These are phyloP conservation scores for Penicillium sp. DNA, from an alignment of 2,329 filamentous ascomycete species.

Conservation along the genomic window DNA sequence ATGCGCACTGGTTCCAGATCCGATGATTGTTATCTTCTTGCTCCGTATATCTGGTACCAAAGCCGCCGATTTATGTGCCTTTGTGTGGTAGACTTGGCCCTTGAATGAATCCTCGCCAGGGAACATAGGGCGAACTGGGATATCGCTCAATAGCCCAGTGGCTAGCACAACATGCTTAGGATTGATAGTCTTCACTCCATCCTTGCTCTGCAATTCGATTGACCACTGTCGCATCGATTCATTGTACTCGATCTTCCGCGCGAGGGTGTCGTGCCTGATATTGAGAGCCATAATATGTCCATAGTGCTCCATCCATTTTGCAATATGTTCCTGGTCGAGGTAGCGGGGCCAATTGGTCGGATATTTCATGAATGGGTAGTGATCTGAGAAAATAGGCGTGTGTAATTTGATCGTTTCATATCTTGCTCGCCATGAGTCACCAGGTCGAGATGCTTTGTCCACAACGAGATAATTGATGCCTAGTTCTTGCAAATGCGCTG, in stretches of 20 bases:
- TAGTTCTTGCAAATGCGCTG: constrained; percentile 2
- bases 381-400: background rate
- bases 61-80: background rate
- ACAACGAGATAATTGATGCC: constrained; percentile 7
- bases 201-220: constrained; percentile 1
- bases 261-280: constrained; percentile 1
- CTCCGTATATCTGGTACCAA: background rate
- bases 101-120: constrained; percentile 5
- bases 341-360: constrained; percentile 2
- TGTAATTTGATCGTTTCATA: constrained; percentile 4
- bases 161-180: constrained; percentile 7
- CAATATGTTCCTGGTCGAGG: constrained; percentile 6
- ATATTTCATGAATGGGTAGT: constrained; percentile 9
- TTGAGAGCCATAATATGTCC: constrained; percentile 2
- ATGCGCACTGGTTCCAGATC: constrained; percentile 6
- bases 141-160: constrained; percentile 1
- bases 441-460: constrained; percentile 4
- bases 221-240: background rate
- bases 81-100: constrained; percentile 2
- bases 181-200: background rate
- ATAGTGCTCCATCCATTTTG: constrained; percentile 9
- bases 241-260: background rate
- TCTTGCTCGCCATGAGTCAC: constrained; percentile 3
- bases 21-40: constrained; percentile 8
- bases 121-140: constrained; percentile 1